phyloP scores from a whole-genome alignment of 139 green algal genomes.

The Mesostigma viride region DNA sequence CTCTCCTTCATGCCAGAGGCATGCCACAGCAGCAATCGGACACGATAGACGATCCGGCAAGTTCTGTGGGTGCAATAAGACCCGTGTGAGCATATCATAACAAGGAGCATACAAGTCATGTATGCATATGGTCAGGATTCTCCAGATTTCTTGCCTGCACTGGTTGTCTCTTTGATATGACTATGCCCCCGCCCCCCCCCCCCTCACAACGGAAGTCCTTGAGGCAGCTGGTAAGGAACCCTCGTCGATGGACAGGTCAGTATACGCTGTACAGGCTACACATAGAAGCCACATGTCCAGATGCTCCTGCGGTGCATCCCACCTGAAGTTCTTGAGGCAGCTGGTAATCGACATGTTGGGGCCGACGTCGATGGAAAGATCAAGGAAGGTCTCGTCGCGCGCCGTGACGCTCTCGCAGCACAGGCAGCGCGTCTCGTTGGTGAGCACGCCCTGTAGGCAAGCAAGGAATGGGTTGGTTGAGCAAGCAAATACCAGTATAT shows the following conservation, averaged over 20 bases:
- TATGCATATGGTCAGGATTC: background rate
- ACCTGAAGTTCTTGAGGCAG: constrained; percentile 84
- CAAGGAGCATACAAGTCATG: too few species aligned
- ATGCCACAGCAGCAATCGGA: too few species aligned
- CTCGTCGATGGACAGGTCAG: background rate
- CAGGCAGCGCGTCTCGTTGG: constrained; percentile 88
- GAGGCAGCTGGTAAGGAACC: background rate
- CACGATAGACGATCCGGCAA: too few species aligned
- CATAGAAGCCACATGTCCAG: background rate
- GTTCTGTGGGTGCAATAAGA: too few species aligned
- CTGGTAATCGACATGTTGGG: constrained; percentile 74
- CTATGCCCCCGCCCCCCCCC: background rate
- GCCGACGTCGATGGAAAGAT: constrained; percentile 88
- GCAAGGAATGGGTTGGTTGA: background rate
- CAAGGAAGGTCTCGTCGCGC: constrained; percentile 83
- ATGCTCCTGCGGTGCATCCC: background rate
- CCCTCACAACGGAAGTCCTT: background rate
- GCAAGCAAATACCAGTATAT: background rate
- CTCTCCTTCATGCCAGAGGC: too few species aligned
- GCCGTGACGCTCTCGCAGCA: constrained; percentile 68
- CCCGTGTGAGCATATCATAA: too few species aligned
- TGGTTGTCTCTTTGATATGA: background rate
- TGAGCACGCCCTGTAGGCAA: constrained; percentile 57
- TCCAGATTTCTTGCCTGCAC: too few species aligned
- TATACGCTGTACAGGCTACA: background rate